Evolutionary conservation across 1,284 basidiomycete species (phyloP), one percentile per base, ranked within the genome.

Genomic region (Trichosporon coremiiforme): DNA sequence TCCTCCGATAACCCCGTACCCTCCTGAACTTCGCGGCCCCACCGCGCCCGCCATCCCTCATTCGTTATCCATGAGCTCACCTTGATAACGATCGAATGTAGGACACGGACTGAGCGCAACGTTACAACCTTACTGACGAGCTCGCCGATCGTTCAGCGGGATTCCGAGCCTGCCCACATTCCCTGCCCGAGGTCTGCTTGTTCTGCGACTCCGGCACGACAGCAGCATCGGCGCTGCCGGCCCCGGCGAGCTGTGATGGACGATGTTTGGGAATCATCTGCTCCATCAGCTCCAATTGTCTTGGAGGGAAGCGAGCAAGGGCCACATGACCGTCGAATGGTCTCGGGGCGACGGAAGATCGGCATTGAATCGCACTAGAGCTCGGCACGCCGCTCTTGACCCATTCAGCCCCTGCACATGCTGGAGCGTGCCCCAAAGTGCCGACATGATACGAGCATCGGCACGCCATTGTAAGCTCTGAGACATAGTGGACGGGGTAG

Each of bases 281-380:
- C 50, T 53, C 20, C 50, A 53, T 53, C 20, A 22, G 25, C 22
- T 53, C 50, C 50, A 20, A 22, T 25, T 53, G 50, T 53, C 22
- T 53, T 53, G 20, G 8, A 25, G 8, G 50, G 20, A 25, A 53
- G 50, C 20, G 50, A 25, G 9, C 15, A 53, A 9, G 20, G 12
- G 2, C 50, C 50, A 53, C 50, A 53, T 53, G 50, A 25, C 22
- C 17, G 8, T 20, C 50, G 8, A 8, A 53, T 10, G 20, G 50
- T 53, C 50, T 53, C 20, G 50, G 50, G 50, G n/a, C 22, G 50
- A 25, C 50, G 20, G 50, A 53, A 53, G 50, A 53, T 53, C 50
- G 50, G 50, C 50, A 53, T 4, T 53, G 50, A 53, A 53, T 53
- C n/a, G 50, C 50, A 25, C 50, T 53, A 53, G 50, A 53, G 50